Conservation (phyloP, 805 yeast genomes). For the Saturnispora dispora region DNA sequence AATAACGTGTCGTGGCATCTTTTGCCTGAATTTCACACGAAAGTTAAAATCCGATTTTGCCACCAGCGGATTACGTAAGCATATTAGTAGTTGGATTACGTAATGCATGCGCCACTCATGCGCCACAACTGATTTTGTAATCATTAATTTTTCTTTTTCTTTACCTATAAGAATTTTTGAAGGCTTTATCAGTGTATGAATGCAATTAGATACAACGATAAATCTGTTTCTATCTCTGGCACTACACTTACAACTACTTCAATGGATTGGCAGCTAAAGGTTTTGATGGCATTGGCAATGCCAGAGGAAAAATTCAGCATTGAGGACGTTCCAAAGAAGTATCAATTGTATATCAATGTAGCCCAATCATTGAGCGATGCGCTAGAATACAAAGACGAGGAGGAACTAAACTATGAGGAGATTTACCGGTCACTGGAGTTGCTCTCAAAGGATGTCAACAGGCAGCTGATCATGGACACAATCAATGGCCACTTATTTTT, state of each 20-base stretch:
- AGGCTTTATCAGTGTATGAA: no score
- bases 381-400: neutral
- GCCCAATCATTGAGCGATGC: neutral
- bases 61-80: neutral
- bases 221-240: neutral
- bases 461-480: neutral
- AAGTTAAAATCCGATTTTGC: neutral
- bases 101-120: neutral
- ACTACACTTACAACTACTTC: neutral
- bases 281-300: constrained; percentile 1
- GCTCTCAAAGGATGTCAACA: neutral
- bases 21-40: neutral
- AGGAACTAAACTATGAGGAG: neutral
- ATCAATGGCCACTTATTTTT: constrained; percentile 8
- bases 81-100: no score
- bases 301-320: neutral
- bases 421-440: neutral
- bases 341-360: neutral
- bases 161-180: no score
- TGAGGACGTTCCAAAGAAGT: constrained; percentile 1
- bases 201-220: neutral
- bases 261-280: constrained; percentile 6
- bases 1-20: neutral
- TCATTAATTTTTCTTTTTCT: no score
- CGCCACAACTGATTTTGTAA: neutral